A percentile compares a stretch with the other conserved stretches of the same genome.
These are phyloP conservation scores for Alectoria sarmentosa DNA, from an alignment of 495 filamentous ascomycete species.

Conservation along the genomic window DNA sequence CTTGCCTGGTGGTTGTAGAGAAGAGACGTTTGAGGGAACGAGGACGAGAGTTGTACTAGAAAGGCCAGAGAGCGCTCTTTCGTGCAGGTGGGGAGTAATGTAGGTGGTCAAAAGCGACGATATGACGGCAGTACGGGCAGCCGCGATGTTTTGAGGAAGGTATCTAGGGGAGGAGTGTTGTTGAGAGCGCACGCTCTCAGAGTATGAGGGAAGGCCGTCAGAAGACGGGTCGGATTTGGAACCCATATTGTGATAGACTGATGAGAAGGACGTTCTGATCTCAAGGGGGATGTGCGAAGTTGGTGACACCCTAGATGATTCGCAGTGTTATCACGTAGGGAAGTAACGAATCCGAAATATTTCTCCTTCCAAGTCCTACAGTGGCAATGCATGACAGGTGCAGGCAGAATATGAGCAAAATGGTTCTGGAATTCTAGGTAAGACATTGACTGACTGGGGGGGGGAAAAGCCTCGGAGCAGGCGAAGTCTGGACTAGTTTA, in stretches of 20 bases:
- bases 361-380: not conserved
- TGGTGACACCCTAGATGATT: not conserved
- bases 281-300: not conserved
- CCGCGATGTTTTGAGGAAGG: conserved; percentile 14
- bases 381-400: not conserved
- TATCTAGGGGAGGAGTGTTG: not conserved
- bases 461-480: not conserved
- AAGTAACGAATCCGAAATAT: not conserved
- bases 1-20: conserved; percentile 11
- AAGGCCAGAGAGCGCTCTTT: conserved; percentile 23
- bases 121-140: conserved; percentile 24
- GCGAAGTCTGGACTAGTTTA: not conserved
- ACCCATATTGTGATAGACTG: not conserved
- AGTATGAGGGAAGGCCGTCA: conserved; percentile 18
- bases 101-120: conserved; percentile 22
- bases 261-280: not conserved
- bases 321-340: not conserved
- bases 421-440: no score
- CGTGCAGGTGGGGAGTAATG: conserved; percentile 27
- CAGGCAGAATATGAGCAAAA: conserved; percentile 1
- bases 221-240: not conserved
- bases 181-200: conserved; percentile 12
- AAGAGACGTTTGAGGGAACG: conserved; percentile 27
- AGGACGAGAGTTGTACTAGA: conserved; percentile 29
- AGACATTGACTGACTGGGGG: no score